These are phyloP conservation scores for Aspergillus sp. DNA, from an alignment of 2,329 filamentous ascomycete genomes.

Conservation along the genomic window DNA sequence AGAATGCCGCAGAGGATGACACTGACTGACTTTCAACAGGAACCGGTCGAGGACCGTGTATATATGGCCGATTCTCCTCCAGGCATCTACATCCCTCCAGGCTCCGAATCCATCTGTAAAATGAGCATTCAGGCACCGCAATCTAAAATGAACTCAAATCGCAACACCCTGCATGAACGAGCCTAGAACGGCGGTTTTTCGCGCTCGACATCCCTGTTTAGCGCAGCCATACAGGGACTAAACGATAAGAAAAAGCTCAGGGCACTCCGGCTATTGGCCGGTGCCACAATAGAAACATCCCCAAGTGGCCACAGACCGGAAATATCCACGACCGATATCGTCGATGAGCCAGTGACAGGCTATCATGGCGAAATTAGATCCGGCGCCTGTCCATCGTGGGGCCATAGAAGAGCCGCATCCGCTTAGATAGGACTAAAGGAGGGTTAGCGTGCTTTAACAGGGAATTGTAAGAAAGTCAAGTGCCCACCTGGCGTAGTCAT, in stretches of 20 bases:
- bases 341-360: background rate
- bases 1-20: constrained; percentile 2
- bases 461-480: too few species aligned
- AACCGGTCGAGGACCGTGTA: too few species aligned
- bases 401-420: constrained; percentile 3
- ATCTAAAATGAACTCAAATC: background rate
- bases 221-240: background rate
- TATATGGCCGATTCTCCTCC: background rate
- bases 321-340: background rate
- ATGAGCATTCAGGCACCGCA: background rate
- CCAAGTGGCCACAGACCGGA: background rate
- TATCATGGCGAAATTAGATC: background rate
- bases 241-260: background rate
- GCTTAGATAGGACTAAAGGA: background rate
- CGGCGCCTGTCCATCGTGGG: background rate
- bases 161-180: background rate
- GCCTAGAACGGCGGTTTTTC: background rate
- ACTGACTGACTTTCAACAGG: background rate
- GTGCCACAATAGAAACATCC: background rate
- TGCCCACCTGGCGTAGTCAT: too few species aligned
- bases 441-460: too few species aligned
- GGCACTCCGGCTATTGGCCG: background rate
- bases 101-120: background rate
- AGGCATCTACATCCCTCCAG: background rate
- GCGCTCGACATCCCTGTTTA: background rate